Conservation (phyloP, 2,329 filamentous ascomycete genomes). For the Corynespora cassiicola region DNA sequence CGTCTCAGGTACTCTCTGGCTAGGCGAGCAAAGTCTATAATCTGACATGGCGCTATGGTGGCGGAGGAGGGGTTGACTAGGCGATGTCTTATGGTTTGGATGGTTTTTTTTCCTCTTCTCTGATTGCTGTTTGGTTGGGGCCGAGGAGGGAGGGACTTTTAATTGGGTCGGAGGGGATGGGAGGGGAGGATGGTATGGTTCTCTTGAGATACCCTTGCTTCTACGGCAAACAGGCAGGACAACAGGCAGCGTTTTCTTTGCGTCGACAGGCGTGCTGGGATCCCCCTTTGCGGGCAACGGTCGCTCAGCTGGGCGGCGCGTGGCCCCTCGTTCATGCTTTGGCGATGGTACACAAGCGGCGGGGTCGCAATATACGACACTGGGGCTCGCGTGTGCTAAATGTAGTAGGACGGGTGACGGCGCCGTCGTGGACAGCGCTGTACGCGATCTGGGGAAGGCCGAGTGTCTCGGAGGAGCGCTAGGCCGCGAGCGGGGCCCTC, state of each 20-base stretch:
- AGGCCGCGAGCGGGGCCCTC: no score
- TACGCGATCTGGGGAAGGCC: no score
- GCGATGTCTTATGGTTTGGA: conserved; percentile 6
- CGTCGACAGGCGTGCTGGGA: no score
- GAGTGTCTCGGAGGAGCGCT: no score
- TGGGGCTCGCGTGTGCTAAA: conserved; percentile 5
- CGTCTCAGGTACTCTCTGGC: conserved; percentile 1
- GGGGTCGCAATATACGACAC: background rate
- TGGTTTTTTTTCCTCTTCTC: conserved; percentile 1
- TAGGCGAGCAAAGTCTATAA: conserved; percentile 1
- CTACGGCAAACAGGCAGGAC: conserved; percentile 19
- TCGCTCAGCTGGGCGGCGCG: conserved; percentile 17
- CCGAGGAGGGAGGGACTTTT: no score
- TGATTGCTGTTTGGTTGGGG: no score
- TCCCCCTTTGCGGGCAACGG: conserved; percentile 14
- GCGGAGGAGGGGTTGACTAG: conserved; percentile 6
- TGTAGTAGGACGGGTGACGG: no score
- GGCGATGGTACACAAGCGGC: conserved; percentile 24
- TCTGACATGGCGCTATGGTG: conserved; percentile 8
- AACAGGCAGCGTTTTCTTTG: no score
- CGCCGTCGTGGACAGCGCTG: no score
- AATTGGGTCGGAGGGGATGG: conserved; percentile 4
- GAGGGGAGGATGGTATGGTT: conserved; percentile 15
- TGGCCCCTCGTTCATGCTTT: conserved; percentile 32
- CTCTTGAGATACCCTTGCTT: conserved; percentile 38